These are phyloP conservation scores for Cercospora sp. DNA, from an alignment of 2,329 filamentous ascomycete genomes.

Conservation along the genomic window DNA sequence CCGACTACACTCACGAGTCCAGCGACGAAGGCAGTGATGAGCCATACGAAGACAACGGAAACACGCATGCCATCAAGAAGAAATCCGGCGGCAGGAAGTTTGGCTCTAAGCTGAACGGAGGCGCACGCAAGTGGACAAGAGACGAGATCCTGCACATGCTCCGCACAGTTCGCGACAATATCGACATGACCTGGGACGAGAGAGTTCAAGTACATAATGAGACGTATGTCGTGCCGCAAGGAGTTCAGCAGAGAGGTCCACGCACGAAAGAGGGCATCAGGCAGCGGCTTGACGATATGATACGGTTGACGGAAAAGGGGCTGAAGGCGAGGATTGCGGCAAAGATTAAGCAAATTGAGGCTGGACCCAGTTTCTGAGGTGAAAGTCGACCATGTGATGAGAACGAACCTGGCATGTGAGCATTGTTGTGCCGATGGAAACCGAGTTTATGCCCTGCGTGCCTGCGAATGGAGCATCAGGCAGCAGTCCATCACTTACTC, in stretches of 20 bases:
- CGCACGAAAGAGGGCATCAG: slow-evolving; percentile 5
- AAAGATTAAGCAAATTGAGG: slow-evolving; percentile 9
- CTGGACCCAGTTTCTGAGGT: not conserved
- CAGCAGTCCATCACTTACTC: not conserved
- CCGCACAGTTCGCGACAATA: not conserved
- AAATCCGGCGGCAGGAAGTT: not conserved
- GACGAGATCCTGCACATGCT: slow-evolving; percentile 5
- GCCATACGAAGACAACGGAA: not conserved
- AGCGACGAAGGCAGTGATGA: not conserved
- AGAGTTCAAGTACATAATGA: not conserved
- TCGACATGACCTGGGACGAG: not conserved
- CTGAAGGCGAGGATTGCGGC: slow-evolving; percentile 2
- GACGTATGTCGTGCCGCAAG: not conserved
- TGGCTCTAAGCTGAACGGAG: not conserved
- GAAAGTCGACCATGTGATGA: not conserved
- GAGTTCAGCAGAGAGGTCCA: not conserved
- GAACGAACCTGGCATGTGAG: not conserved
- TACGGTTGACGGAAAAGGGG: not conserved
- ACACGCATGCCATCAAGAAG: not conserved
- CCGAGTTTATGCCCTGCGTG: not conserved
- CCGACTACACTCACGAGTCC: not conserved
- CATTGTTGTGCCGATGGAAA: not conserved
- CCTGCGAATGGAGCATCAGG: not conserved
- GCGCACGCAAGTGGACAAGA: not conserved
- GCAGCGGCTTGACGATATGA: slow-evolving; percentile 4